Base-by-base conservation (phyloP, 1,139 yeast species). In the Pneumocystis jirovecii region DNA sequence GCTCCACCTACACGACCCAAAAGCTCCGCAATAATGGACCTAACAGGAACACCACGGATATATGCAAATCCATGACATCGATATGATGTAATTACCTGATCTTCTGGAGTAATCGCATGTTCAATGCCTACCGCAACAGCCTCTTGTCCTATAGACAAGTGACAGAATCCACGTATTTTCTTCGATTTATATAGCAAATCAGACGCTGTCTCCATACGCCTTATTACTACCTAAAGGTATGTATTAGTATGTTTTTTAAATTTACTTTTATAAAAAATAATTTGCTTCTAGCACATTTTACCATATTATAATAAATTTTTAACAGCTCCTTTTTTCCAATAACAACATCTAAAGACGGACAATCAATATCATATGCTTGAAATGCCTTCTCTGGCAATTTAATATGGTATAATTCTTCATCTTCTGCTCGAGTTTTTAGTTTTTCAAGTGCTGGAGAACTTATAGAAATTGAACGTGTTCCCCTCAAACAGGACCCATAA, bases 201-300 rank as follows among this genome's bases (percentile, higher is more conserved):
- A 67, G 97, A 85, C 56, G 97, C 96, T 96, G 93, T 91, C 80
- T 93, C 98, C 93, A 93, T 85, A 79, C 98, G 88, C 82, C 98
- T 85, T 75, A 68, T 64, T 29, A 68, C 35, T 17, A 63, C 66
- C 64, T 67, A 25, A 4, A 44, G n/a, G 8, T 35, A 57, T 17
- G 34, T 31, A 31, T 31, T 31, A 31, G 34, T 5, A 31, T 39
- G 10, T 25, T 25, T 5, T 19, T n/a, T 19, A 12, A 1, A 19
- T 45, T 4, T 4, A 8, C 6, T 12, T 60, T 39, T 40, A 15
- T 31, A n/a, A 17, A 44, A 61, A 42, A 6, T 40, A 2, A 44
- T 17, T 19, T 34, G 17, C 31, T 25, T 21, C 7, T 64, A 66
- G 25, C 21, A 67, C 68, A 87, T 84, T 97, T 93, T 50, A 50